Base-by-base conservation (phyloP, 768 basidiomycete genomes). In the Piloderma croceum region DNA sequence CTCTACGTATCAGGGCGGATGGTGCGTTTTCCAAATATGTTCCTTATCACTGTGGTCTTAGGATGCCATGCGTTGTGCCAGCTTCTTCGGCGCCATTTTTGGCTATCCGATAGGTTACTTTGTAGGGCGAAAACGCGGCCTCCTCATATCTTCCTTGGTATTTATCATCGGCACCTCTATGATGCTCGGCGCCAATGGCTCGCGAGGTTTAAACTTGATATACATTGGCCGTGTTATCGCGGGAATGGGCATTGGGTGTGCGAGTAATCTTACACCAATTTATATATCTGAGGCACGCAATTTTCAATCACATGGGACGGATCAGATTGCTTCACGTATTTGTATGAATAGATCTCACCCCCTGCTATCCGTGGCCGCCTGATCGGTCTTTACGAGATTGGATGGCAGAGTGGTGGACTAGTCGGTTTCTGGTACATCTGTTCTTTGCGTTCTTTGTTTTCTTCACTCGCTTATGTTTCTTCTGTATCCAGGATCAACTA, bases 341-440 rank as follows among this genome's bases (percentile, higher is more conserved):
- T n/a, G n/a, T n/a, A n/a, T n/a, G n/a, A n/a, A n/a, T n/a, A 76
- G 51, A 64, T 71, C 24, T 49, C 71, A 3, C 63, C 71, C 15
- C 59, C 69, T 17, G 61, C 64, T 5, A 67, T 71, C 39, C 63
- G 69, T n/a, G 73, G 73, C 20, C 62, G 67, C 24, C 54, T 75
- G 17, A 65, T 71, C 36, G 74, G 73, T 13, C 48, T 70, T 36
- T 73, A 69, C 51, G 73, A 76, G 41, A 49, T 72, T n/a, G 63
- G 63, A 24, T 71, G 67, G 59, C 73, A 75, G 52, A 54, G 67
- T 31, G 73, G 73, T 24, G 66, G 63, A n/a, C 58, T 73, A 12
- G 53, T 67, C 23, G 69, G 70, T 52, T 58, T 51, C 11, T 40
- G 45, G 45, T n/a, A n/a, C n/a, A n/a, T n/a, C n/a, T n/a, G n/a